Conservation (phyloP, 129 eudicot genomes). For the Calendula officinalis region DNA sequence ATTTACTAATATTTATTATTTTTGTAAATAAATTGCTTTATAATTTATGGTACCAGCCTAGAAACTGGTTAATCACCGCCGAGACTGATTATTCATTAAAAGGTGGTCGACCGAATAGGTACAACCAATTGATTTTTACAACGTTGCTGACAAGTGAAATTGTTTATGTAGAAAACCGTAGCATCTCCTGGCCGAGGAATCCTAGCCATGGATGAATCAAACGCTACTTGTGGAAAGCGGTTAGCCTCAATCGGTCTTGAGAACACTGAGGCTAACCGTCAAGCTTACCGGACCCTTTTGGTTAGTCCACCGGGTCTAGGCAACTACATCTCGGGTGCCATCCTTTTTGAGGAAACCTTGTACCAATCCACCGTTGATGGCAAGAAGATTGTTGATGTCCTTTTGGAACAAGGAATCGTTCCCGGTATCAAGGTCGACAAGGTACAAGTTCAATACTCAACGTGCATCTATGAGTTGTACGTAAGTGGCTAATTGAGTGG, state of each 20-base stretch:
- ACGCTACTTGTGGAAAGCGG: constrained; percentile 79
- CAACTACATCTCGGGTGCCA: constrained; percentile 69
- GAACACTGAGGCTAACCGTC: constrained; percentile 85
- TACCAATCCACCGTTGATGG: constrained; percentile 68
- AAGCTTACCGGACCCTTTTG: constrained; percentile 69
- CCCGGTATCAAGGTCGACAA: constrained; percentile 73
- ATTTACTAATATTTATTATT: no score
- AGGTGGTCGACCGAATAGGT: no score
- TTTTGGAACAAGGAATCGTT: constrained; percentile 50
- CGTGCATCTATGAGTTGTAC: not conserved
- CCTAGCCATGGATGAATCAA: constrained; percentile 79
- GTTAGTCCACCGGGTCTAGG: constrained; percentile 71
- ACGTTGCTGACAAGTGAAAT: constrained; percentile 2
- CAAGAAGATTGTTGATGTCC: constrained; percentile 56
- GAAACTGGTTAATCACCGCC: no score
- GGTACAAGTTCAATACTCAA: constrained; percentile 28
- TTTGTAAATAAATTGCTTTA: no score
- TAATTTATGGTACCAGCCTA: no score
- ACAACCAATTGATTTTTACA: not conserved
- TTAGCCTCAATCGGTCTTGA: constrained; percentile 67
- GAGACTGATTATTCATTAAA: no score
- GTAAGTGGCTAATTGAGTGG: not conserved
- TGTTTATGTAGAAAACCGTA: constrained; percentile 48
- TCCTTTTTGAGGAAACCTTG: constrained; percentile 69
- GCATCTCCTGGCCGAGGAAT: constrained; percentile 80